These are phyloP conservation scores for Trametes maxima DNA, from an alignment of 768 basidiomycete species.

Conservation along the genomic window DNA sequence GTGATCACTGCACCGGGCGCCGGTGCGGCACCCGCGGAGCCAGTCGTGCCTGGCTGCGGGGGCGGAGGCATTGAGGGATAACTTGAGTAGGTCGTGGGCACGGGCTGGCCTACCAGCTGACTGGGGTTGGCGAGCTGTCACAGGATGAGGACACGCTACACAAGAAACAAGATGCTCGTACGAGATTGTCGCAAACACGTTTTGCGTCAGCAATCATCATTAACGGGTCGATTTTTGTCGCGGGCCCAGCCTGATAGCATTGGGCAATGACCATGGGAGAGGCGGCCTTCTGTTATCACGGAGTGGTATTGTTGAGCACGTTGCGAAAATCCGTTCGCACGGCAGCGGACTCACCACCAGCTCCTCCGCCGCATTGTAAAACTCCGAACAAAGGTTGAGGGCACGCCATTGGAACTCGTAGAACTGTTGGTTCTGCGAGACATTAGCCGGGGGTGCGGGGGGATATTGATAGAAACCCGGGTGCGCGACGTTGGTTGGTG, in stretches of 20 bases:
- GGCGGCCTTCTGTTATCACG: conserved; percentile 46
- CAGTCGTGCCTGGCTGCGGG: conserved; percentile 30
- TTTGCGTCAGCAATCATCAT: conserved; percentile 77
- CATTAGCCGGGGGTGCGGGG: conserved; percentile 46
- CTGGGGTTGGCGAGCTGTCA: conserved; percentile 72
- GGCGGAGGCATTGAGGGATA: conserved; percentile 36
- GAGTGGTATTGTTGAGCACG: conserved; percentile 10
- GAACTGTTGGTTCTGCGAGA: conserved; percentile 72
- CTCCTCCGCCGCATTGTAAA: conserved; percentile 85
- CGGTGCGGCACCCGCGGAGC: conserved; percentile 36
- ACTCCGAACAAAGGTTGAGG: conserved; percentile 80
- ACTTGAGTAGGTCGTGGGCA: conserved; percentile 33
- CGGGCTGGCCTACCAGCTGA: conserved; percentile 65
- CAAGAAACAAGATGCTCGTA: conserved; percentile 37
- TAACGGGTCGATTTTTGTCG: conserved; percentile 71
- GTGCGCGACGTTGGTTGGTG: conserved; percentile 32
- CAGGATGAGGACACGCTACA: conserved; percentile 15
- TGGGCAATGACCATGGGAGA: conserved; percentile 76
- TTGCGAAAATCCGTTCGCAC: conserved; percentile 3
- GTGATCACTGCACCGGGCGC: conserved; percentile 57
- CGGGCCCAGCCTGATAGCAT: conserved; percentile 75
- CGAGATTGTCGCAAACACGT: conserved; percentile 74
- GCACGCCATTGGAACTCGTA: conserved; percentile 89
- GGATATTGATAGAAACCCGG: conserved; percentile 48
- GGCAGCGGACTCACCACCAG: conserved; percentile 61